Conservation (phyloP, 1,284 basidiomycete species). For the Ganoderma boninense region DNA sequence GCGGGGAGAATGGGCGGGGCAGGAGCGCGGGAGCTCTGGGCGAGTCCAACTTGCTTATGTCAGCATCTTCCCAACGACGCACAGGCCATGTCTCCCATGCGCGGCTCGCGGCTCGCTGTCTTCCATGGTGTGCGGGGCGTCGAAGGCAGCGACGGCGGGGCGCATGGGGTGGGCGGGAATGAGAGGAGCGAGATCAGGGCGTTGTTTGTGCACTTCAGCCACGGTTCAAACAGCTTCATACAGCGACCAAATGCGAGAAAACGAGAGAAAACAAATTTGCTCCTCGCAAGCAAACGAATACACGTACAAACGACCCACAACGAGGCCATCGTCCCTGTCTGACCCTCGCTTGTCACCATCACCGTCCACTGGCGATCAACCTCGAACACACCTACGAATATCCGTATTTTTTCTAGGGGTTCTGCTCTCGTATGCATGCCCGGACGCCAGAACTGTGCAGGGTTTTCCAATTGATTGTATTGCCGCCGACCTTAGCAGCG, state of each 20-base stretch:
- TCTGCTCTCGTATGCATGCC: neutral
- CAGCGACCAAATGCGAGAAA: slow-evolving; percentile 74
- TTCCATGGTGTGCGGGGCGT: slow-evolving; percentile 18
- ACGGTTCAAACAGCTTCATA: slow-evolving; percentile 59
- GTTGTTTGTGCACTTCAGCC: slow-evolving; percentile 49
- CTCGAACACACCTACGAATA: neutral
- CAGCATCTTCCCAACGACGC: slow-evolving; percentile 43
- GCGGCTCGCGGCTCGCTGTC: slow-evolving; percentile 18
- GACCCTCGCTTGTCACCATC: neutral
- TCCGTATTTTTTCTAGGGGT: neutral
- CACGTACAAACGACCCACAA: slow-evolving; percentile 62
- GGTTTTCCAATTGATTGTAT: slow-evolving; percentile 8
- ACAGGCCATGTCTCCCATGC: slow-evolving; percentile 41
- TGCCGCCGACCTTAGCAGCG: slow-evolving; percentile 2
- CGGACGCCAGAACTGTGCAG: neutral
- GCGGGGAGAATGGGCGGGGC: slow-evolving; percentile 28
- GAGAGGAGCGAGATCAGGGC: slow-evolving; percentile 21
- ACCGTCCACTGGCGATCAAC: neutral
- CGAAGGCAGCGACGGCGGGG: slow-evolving; percentile 31
- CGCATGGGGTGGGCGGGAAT: slow-evolving; percentile 30
- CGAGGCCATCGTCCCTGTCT: slow-evolving; percentile 28
- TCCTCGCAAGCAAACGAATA: slow-evolving; percentile 59
- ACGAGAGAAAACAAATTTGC: slow-evolving; percentile 75
- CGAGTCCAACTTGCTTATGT: slow-evolving; percentile 43
- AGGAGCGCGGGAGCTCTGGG: slow-evolving; percentile 28